A percentile compares a stretch with the other conserved stretches of the same genome.
These are phyloP conservation scores for Zygosaccharomyces lentus DNA, from an alignment of 805 yeast species.

Conservation along the genomic window DNA sequence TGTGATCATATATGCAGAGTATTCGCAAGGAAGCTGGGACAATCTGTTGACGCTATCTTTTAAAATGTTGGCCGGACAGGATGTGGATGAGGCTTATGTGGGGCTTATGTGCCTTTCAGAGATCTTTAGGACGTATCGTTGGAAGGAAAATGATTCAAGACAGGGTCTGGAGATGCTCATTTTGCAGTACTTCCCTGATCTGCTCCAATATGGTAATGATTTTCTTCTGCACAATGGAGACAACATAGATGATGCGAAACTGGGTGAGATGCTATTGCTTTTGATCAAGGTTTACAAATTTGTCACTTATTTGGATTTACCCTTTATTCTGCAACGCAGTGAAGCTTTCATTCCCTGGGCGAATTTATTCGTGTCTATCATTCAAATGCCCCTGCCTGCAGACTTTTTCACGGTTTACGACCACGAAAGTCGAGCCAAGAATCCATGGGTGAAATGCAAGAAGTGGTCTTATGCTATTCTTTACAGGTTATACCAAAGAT, in stretches of 20 bases:
- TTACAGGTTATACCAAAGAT: constrained; percentile 64
- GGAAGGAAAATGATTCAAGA: constrained; percentile 57
- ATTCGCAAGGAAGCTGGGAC: constrained; percentile 49
- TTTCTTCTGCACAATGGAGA: constrained; percentile 40
- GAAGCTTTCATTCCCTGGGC: constrained; percentile 64
- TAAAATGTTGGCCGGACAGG: constrained; percentile 42
- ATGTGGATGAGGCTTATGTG: constrained; percentile 47
- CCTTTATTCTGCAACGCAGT: constrained; percentile 54
- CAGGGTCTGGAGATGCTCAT: constrained; percentile 52
- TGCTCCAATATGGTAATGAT: constrained; percentile 61
- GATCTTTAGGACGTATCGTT: constrained; percentile 64
- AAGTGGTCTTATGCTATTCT: constrained; percentile 89
- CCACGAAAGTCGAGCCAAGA: constrained; percentile 50
- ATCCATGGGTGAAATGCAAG: constrained; percentile 69
- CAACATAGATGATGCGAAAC: constrained; percentile 34
- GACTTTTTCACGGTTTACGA: constrained; percentile 39
- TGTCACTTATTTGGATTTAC: constrained; percentile 67
- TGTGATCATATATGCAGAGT: constrained; percentile 48
- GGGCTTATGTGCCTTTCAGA: constrained; percentile 71
- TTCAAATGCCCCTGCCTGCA: constrained; percentile 47
- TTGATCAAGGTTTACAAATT: constrained; percentile 75
- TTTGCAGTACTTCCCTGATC: constrained; percentile 55
- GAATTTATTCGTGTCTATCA: constrained; percentile 64
- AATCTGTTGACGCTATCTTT: constrained; percentile 45
- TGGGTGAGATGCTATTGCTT: constrained; percentile 71